These are phyloP conservation scores for Elymus sibiricus DNA, from an alignment of 176 grass and related monocot genomes.

Conservation along the genomic window DNA sequence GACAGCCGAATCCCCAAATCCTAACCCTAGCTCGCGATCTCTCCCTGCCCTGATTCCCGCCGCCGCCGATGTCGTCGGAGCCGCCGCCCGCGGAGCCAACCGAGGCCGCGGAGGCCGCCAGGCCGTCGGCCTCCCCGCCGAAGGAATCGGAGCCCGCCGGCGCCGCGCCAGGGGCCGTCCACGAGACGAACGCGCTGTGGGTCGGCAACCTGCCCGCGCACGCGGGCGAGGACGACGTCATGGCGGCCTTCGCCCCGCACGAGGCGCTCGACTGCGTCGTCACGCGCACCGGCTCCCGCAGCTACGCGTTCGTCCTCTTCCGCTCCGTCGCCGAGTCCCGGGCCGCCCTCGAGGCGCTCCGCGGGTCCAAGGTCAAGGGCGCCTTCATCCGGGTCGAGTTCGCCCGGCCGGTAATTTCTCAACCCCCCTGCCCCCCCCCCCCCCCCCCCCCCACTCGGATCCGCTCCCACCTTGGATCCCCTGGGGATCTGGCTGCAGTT, in stretches of 20 bases:
- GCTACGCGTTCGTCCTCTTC: slow-evolving; percentile 87
- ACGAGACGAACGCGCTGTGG: slow-evolving; percentile 60
- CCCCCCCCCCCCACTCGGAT: not conserved
- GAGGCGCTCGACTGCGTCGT: slow-evolving; percentile 71
- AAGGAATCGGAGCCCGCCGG: slow-evolving; percentile 13
- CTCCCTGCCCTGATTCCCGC: too few species aligned
- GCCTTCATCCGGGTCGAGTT: slow-evolving; percentile 55
- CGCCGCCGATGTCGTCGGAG: too few species aligned
- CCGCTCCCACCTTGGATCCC: not conserved
- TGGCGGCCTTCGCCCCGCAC: slow-evolving; percentile 41
- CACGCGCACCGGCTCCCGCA: slow-evolving; percentile 46
- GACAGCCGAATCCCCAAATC: too few species aligned
- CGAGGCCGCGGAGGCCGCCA: too few species aligned
- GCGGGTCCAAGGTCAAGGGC: slow-evolving; percentile 51
- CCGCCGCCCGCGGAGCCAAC: too few species aligned
- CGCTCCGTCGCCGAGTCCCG: slow-evolving; percentile 44
- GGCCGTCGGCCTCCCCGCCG: slow-evolving; percentile 2
- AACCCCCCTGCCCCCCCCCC: too few species aligned
- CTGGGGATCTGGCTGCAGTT: not conserved
- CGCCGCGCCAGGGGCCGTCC: not conserved
- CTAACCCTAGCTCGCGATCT: too few species aligned
- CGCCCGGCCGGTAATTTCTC: slow-evolving; percentile 57
- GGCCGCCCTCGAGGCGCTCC: slow-evolving; percentile 48
- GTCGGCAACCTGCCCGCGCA: slow-evolving; percentile 57
- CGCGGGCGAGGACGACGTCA: slow-evolving; percentile 46